Evolutionary conservation across 164 flowering plant genomes (phyloP).

Genomic region (Magnolia officinalis): DNA sequence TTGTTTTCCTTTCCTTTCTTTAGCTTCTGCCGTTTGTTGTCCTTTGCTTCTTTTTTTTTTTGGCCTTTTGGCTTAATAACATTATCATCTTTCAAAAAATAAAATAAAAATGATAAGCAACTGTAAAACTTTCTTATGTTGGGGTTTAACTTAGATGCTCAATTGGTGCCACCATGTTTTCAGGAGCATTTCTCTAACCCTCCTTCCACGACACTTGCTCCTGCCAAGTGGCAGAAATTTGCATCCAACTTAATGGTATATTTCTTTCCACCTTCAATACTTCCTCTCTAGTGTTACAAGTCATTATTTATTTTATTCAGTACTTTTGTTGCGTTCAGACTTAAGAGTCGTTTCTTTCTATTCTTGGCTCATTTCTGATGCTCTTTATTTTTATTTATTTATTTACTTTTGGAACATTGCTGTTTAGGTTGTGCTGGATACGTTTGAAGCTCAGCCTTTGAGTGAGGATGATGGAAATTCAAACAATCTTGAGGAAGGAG

Average conservation of each 20-base stretch:
- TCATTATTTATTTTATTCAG: background rate
- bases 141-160: background rate
- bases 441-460: slow-evolving; percentile 95
- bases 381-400: too few species aligned
- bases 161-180: slow-evolving; percentile 12
- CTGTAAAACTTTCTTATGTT: background rate
- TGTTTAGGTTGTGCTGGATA: slow-evolving; percentile 73
- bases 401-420: slow-evolving; percentile 4
- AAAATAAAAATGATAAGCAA: background rate
- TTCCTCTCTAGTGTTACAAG: background rate
- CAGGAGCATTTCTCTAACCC: slow-evolving; percentile 93
- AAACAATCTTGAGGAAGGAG: slow-evolving; percentile 80
- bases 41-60: too few species aligned
- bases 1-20: too few species aligned
- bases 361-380: background rate
- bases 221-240: slow-evolving; percentile 89
- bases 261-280: background rate
- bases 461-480: slow-evolving; percentile 94
- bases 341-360: background rate
- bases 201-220: slow-evolving; percentile 47
- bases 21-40: too few species aligned
- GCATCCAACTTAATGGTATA: slow-evolving; percentile 74
- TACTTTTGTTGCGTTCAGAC: background rate
- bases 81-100: too few species aligned
- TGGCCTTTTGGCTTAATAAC: too few species aligned